Percentiles rank a stretch among this genome's conserved stretches.
phyloP scores from a whole-genome alignment of 225 moss, liverwort and hornwort species.

The Asterella californica region DNA sequence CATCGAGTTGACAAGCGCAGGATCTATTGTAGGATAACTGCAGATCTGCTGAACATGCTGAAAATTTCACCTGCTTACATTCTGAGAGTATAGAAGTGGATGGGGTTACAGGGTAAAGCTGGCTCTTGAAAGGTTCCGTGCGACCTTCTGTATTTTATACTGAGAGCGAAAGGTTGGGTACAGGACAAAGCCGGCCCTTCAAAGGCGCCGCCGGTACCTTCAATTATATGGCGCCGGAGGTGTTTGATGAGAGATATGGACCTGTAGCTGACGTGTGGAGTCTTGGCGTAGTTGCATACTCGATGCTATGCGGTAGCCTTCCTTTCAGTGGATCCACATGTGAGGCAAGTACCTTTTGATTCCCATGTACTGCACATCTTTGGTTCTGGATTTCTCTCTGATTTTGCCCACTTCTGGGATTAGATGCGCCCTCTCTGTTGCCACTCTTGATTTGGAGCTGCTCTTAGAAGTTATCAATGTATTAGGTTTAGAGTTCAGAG shows the following conservation, averaged over 20 bases:
- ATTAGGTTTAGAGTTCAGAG: neutral
- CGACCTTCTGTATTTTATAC: neutral
- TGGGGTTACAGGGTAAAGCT: slow-evolving; percentile 21
- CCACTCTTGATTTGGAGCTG: too few species aligned
- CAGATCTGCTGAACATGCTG: too few species aligned
- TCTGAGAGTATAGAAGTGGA: too few species aligned
- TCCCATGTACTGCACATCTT: too few species aligned
- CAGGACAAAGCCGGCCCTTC: slow-evolving; percentile 41
- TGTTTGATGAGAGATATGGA: slow-evolving; percentile 41
- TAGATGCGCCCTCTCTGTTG: too few species aligned
- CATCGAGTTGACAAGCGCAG: neutral
- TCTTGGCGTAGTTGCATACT: slow-evolving; percentile 45
- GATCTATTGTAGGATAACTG: too few species aligned
- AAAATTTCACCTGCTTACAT: too few species aligned
- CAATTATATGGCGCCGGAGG: slow-evolving; percentile 54
- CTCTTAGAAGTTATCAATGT: neutral
- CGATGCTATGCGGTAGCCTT: slow-evolving; percentile 41
- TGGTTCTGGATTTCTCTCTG: too few species aligned
- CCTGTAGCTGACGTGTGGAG: slow-evolving; percentile 49
- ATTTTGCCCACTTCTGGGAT: too few species aligned
- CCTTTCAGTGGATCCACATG: slow-evolving; percentile 27
- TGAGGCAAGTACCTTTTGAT: slow-evolving; percentile 25
- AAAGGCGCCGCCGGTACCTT: slow-evolving; percentile 49
- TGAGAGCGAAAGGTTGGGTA: neutral
- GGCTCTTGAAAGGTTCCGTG: slow-evolving; percentile 33